Base-by-base conservation (phyloP, 1,139 yeast genomes). In the Yamadazyma triangularis region DNA sequence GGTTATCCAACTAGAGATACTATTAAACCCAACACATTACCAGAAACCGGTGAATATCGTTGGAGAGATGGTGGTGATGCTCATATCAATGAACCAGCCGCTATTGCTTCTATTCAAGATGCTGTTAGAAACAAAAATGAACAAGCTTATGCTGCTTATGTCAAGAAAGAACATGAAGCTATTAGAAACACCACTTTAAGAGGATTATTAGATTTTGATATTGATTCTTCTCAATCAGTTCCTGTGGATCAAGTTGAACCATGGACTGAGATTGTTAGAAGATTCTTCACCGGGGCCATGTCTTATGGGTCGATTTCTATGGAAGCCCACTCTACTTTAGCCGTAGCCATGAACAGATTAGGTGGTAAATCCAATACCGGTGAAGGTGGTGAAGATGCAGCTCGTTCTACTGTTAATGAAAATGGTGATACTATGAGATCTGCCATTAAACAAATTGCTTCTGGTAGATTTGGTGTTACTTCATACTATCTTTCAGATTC, bases 21-120 rank as follows among this genome's bases (percentile, higher is more conserved):
- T 23, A 61, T 83, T 40, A 73, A 76, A 48, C 89, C 91, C 18
- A 58, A 70, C 27, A 85, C 84, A 18, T 72, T 91, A 40, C 95
- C 96, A 25, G 97, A 91, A 61, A 78, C 93, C 39, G 98, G 98
- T 60, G 97, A 91, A 58, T 91, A 88, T 56, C 95, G 88, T 62
- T 91, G 96, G 95, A 81, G 98, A 68, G 97, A 91, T 56, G 97
- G 97, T 55, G 98, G 97, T 45, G 95, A 87, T 50, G 80, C 91
- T 31, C 97, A 91, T 58, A 77, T 91, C 43, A 91, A 91, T 57
- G 94, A 87, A 42, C 98, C 98, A 15, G 75, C 86, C 25, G 96
- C 96, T 15, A 84, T 91, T 60, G 96, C 97, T 20, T 80, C 86
- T 39, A 75, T 91, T 55, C 97, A 91, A 63, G 97, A 91, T 58